These are phyloP conservation scores for Penicillium canescens DNA, from an alignment of 495 filamentous ascomycete species.

Conservation along the genomic window DNA sequence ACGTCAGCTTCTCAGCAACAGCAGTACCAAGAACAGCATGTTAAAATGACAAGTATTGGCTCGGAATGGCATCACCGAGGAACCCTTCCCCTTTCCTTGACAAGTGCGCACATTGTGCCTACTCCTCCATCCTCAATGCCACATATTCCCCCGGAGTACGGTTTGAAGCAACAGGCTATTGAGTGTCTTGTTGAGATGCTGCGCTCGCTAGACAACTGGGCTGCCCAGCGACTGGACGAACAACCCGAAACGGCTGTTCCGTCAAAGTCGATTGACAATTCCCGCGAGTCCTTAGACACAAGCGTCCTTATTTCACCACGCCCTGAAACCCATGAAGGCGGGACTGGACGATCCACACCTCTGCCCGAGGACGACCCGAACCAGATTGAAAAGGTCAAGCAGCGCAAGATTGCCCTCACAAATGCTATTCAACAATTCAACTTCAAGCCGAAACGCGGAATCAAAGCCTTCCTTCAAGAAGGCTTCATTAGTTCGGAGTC, in stretches of 20 bases:
- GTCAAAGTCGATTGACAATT: constrained; percentile 70
- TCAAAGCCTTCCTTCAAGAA: constrained; percentile 78
- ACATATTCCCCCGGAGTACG: constrained; percentile 76
- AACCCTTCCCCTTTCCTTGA: constrained; percentile 82
- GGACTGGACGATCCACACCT: constrained; percentile 69
- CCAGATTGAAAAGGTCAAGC: constrained; percentile 90
- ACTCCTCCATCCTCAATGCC: constrained; percentile 49
- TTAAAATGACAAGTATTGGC: constrained; percentile 54
- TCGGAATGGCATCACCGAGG: constrained; percentile 81
- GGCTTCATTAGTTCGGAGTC: constrained; percentile 79
- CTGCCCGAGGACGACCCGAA: constrained; percentile 83
- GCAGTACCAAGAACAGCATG: constrained; percentile 74
- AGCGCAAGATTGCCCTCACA: constrained; percentile 85
- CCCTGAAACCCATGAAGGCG: constrained; percentile 55
- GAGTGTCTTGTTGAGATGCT: constrained; percentile 87
- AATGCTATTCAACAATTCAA: constrained; percentile 94
- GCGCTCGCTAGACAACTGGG: constrained; percentile 91
- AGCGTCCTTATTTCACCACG: constrained; percentile 52
- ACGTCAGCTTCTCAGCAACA: constrained; percentile 79
- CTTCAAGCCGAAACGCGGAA: constrained; percentile 93
- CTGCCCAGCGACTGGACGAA: constrained; percentile 71
- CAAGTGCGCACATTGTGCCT: constrained; percentile 67
- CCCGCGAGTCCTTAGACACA: constrained; percentile 81
- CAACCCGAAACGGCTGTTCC: constrained; percentile 47
- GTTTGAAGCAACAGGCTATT: constrained; percentile 82